Percentiles rank a stretch among this genome's conserved stretches.
Conservation (phyloP, 2,329 filamentous ascomycete species). For the Fusarium sp. region DNA sequence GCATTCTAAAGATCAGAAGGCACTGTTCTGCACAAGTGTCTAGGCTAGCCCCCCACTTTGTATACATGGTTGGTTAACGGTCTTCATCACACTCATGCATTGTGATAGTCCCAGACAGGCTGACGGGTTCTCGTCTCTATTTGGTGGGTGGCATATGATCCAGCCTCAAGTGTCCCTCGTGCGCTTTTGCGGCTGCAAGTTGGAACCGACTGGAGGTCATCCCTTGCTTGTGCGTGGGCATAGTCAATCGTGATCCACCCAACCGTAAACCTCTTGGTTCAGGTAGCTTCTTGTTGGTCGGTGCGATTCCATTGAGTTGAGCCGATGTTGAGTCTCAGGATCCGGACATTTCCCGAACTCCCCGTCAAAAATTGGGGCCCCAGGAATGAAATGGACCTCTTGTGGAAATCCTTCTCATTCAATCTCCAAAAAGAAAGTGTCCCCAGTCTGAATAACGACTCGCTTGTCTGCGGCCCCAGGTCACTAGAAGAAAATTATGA, state of each 20-base stretch:
- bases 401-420: not conserved
- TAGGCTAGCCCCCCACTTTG: conserved; percentile 12
- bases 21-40: not conserved
- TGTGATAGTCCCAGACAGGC: not conserved
- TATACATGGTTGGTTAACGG: conserved; percentile 2
- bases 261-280: not conserved
- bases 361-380: conserved; percentile 35
- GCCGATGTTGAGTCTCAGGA: not conserved
- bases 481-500: conserved; percentile 19
- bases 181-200: conserved; percentile 2
- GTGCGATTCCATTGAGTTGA: not conserved
- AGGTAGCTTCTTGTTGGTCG: conserved; percentile 1
- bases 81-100: not conserved
- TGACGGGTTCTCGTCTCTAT: conserved; percentile 4
- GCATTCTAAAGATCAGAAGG: not conserved
- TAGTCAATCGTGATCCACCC: not conserved
- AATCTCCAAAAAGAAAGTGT: conserved; percentile 34
- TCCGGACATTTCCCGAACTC: conserved; percentile 33
- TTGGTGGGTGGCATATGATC: conserved; percentile 9
- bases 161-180: conserved; percentile 21
- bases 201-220: conserved; percentile 10
- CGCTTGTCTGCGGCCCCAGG: conserved; percentile 32
- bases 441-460: conserved; percentile 27
- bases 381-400: conserved; percentile 7
- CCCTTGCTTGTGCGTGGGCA: conserved; percentile 1